Base-by-base conservation (phyloP, 805 yeast genomes). In the Ascoidea asiatica region DNA sequence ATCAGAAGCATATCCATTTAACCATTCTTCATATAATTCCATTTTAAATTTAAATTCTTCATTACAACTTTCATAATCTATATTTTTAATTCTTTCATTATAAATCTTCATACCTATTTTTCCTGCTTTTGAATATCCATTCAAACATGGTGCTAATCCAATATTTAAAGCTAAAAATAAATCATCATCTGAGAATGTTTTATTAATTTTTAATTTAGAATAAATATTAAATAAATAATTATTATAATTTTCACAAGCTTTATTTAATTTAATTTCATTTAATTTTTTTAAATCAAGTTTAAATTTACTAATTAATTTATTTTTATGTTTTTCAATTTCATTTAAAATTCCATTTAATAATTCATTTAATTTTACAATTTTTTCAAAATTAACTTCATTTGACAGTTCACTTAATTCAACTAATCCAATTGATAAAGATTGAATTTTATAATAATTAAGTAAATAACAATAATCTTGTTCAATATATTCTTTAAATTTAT, bases 61-160 rank as follows among this genome's bases (percentile, higher is more conserved):
- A 2, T 79, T 66, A 29, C 15, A 8, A 29, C 15, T 29, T 4
- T 67, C 57, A 57, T 85, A 85, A 45, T 77, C 80, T 18, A 63
- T 66, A 17, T 82, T 55, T 94, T 95, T 84, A 21, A 58, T 63
- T 15, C 53, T 44, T 5, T 56, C 58, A 3, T 56, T 52, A 8
- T 63, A 59, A 4, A 62, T 57, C 4, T 65, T 56, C 4, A 64
- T 63, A 19, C 59, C 52, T 5, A 55, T 51, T 2, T 47, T 38
- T 0, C 75, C 73, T 1, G 88, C 87, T 41, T 72, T 67, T 35
- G 72, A 72, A 56, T 81, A 81, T 1, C 94, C 95, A 56, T 78
- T 71, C 42, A 82, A 60, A 58, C 95, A 84, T 1, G 95, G 92
- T 5, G 86, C 73, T 44, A 82, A 59, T 0, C 90, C 84, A 5